Base-by-base conservation (phyloP, 345 rosid species). In the Murraya koenigii region DNA sequence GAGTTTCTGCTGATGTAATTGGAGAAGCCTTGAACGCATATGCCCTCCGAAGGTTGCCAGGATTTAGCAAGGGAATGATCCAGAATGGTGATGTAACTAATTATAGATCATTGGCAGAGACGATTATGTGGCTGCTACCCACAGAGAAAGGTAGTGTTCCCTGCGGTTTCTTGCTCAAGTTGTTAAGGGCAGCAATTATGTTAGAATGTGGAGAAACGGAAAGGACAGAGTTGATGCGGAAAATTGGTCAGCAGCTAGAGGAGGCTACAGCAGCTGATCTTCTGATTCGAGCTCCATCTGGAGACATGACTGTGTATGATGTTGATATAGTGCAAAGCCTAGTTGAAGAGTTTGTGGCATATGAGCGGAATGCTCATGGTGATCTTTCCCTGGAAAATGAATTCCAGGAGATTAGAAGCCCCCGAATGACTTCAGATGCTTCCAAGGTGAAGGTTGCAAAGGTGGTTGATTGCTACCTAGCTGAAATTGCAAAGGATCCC, bases 11-110 rank as follows among this genome's bases (percentile, higher is more conserved):
- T 54, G 86, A 85, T 52, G 88, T 89, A 70, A 89, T 92, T 14
- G 97, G 94, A 63, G 92, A 90, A 78, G 91, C 94, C 1, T 72
- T 92, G 63, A 80, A 80, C 65, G 97, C 94, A 0, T 92, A 88
- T 52, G 88, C 91, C 8, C 30, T 80, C 13, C 87, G 86, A 87
- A 85, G 87, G 83, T 78, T 91, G 74, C 88, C 88, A 0, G 93
- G 93, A 41, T 89, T 91, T 47, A 82, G 87, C 70, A 89, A 85
- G 83, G 93, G 88, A 19, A 78, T 67, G 80, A 47, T 83, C 76
- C 84, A 87, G 82, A 79, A 72, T 62, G 79, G 56, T 58, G 92
- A 88, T 79, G 72, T 84, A 58, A 77, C 77, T 0, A 90, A 90
- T 62, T 87, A 90, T 59, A 82, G 82, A 78, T 79, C 80, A 68